A percentile compares a stretch with the other conserved stretches of the same genome.
These are phyloP conservation scores for Malbranchea zuffiana DNA, from an alignment of 2,329 filamentous ascomycete genomes.

Conservation along the genomic window DNA sequence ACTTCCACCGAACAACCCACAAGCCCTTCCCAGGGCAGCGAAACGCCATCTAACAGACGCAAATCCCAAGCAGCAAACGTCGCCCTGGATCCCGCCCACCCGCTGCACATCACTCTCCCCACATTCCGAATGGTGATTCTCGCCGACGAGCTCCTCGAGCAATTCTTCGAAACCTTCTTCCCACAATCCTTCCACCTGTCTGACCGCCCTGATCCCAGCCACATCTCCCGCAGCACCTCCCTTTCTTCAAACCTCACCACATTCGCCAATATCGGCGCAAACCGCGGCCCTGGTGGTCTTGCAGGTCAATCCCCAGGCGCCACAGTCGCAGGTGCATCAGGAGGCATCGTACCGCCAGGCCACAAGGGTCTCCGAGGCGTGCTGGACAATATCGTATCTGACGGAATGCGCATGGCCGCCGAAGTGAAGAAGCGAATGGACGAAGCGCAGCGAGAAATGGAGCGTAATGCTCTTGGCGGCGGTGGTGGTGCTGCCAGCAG, in stretches of 20 bases:
- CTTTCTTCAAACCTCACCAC: constrained; percentile 68
- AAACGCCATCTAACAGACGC: constrained; percentile 45
- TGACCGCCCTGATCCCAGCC: constrained; percentile 45
- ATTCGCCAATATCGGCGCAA: constrained; percentile 58
- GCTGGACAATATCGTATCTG: constrained; percentile 91
- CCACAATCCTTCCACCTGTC: constrained; percentile 84
- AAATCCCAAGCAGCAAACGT: constrained; percentile 71
- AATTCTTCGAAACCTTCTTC: constrained; percentile 96
- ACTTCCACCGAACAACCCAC: constrained; percentile 15
- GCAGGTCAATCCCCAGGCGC: constrained; percentile 27
- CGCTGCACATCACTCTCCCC: constrained; percentile 87
- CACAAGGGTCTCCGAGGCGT: constrained; percentile 82
- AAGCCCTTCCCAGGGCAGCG: constrained; percentile 19
- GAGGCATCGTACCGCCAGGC: constrained; percentile 50
- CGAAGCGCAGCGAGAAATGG: constrained; percentile 83
- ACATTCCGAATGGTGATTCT: constrained; percentile 98
- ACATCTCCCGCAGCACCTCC: constrained; percentile 34
- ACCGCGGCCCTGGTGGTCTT: constrained; percentile 33
- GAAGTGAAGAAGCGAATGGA: constrained; percentile 91
- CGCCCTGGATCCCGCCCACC: constrained; percentile 83
- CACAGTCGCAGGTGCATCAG: constrained; percentile 40
- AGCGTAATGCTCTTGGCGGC: constrained; percentile 64
- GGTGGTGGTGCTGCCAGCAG: too few relatives aligned
- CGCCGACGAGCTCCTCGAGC: constrained; percentile 86
- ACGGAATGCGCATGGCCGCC: constrained; percentile 89